phyloP scores from a whole-genome alignment of 148 eudicot species.

The Silene conica region DNA sequence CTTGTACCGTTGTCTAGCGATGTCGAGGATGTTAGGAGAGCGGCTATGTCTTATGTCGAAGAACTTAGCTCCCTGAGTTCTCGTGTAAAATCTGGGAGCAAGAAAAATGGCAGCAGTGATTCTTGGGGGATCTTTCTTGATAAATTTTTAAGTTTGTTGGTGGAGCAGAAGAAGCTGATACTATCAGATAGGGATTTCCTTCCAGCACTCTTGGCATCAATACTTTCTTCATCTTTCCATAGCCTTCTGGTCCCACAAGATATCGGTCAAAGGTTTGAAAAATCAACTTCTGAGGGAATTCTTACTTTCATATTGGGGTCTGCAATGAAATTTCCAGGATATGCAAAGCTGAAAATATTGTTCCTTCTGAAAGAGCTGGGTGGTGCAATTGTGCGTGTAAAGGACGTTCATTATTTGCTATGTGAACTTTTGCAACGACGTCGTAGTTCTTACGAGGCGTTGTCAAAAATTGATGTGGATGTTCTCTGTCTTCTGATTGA shows the following conservation, averaged over 20 bases:
- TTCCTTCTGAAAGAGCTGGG: constrained; percentile 72
- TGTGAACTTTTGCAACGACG: constrained; percentile 58
- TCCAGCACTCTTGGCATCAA: constrained; percentile 54
- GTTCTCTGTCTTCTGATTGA: constrained; percentile 76
- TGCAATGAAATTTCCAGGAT: constrained; percentile 55
- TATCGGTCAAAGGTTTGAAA: constrained; percentile 54
- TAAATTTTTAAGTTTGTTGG: constrained; percentile 52
- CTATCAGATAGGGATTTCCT: constrained; percentile 64
- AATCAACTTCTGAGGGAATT: constrained; percentile 46
- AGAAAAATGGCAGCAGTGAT: constrained; percentile 54
- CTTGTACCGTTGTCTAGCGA: constrained; percentile 72
- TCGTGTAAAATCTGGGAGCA: constrained; percentile 35
- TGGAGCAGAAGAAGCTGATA: constrained; percentile 76
- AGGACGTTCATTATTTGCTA: constrained; percentile 45
- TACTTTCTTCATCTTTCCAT: constrained; percentile 48
- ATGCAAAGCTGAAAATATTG: constrained; percentile 65
- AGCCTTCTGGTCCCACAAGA: constrained; percentile 57
- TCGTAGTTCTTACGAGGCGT: constrained; percentile 26
- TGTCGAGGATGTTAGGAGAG: constrained; percentile 52
- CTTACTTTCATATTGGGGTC: constrained; percentile 47
- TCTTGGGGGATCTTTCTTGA: constrained; percentile 50
- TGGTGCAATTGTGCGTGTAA: constrained; percentile 42
- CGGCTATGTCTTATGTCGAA: constrained; percentile 83
- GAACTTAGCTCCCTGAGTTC: constrained; percentile 51
- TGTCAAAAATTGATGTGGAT: constrained; percentile 59